Conservation (phyloP, 768 basidiomycete genomes). For the Jaapia argillacea region DNA sequence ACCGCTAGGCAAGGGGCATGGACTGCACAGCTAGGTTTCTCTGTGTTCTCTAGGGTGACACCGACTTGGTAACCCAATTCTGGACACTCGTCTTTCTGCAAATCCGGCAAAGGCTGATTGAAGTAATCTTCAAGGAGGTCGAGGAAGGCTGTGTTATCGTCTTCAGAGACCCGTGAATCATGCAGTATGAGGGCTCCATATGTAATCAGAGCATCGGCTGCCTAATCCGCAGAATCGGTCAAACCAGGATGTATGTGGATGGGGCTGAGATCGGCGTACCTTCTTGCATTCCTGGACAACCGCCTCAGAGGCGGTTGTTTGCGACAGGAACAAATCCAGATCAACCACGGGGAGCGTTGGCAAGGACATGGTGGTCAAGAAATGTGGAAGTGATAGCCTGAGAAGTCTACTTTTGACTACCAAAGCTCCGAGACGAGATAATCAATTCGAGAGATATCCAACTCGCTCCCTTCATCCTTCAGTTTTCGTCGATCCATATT, state of each 20-base stretch:
- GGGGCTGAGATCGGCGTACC: conserved; percentile 22
- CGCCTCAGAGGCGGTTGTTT: conserved; percentile 30
- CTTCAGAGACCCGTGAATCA: conserved; percentile 77
- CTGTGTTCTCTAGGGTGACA: conserved; percentile 93
- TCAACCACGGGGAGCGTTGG: conserved; percentile 64
- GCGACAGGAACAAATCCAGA: conserved; percentile 59
- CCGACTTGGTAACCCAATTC: conserved; percentile 89
- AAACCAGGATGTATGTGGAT: neutral
- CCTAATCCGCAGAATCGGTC: conserved; percentile 29
- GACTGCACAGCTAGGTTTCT: conserved; percentile 80
- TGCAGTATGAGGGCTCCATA: conserved; percentile 83
- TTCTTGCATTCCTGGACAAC: conserved; percentile 57
- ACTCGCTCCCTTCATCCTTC: no score
- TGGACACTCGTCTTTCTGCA: conserved; percentile 73
- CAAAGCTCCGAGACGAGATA: no score
- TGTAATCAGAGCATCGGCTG: conserved; percentile 69
- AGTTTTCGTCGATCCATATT: no score
- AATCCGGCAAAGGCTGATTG: conserved; percentile 46
- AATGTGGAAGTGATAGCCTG: neutral
- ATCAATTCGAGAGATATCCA: no score
- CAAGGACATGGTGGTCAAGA: conserved; percentile 19
- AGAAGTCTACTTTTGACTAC: no score
- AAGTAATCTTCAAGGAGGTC: conserved; percentile 95
- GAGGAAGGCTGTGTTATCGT: conserved; percentile 74
- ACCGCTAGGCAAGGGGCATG: conserved; percentile 75